Evolutionary conservation across 805 yeast species (phyloP), one percentile per base, ranked within the genome.

Genomic region (Yamadazyma phyllophila): DNA sequence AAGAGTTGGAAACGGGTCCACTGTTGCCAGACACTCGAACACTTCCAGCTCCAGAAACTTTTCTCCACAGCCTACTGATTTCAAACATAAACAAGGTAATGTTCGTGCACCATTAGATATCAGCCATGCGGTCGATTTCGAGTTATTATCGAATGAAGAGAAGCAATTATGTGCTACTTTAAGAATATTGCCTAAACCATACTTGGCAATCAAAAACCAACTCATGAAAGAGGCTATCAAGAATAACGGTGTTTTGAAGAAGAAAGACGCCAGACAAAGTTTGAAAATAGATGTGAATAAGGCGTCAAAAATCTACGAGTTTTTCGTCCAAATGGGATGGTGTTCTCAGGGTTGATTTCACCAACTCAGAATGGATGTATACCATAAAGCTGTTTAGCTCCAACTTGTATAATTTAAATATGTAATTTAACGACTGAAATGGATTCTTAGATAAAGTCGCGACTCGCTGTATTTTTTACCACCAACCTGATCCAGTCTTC

Each of bases 321-420:
- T 94, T 60, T 94, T 94, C 64, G 88, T 86, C 49, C 81, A 83
- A 48, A 97, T 94, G 76, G 87, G 88, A 47, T 94, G 99, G 99
- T 79, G 82, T 59, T 58, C 70, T 10, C 77, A 69, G 44, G 75
- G 69, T 11, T 67, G 55, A 30, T 3, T 4, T 20, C 24, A 6
- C 24, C 24, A 20, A 20, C 6, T 20, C 24, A 20, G 3, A 6
- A 20, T 20, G 24, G 24, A 6, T 20, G 6, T 6, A 6, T 20
- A 20, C 24, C 24, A 20, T 20, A 6, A 20, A 20, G 24, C 24
- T 20, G 24, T 20, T 20, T 20, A 20, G 24, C n/a, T n/a, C n/a
- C 24, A 20, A 20, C 32, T 13, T 29, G 32, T 29, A 29, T 29
- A 29, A 20, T 20, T 11, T 29, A 29, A 29, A 11, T 29, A 32